Base-by-base conservation (phyloP, 176 grass and related monocot species). In the Miscanthus lutarioriparius region DNA sequence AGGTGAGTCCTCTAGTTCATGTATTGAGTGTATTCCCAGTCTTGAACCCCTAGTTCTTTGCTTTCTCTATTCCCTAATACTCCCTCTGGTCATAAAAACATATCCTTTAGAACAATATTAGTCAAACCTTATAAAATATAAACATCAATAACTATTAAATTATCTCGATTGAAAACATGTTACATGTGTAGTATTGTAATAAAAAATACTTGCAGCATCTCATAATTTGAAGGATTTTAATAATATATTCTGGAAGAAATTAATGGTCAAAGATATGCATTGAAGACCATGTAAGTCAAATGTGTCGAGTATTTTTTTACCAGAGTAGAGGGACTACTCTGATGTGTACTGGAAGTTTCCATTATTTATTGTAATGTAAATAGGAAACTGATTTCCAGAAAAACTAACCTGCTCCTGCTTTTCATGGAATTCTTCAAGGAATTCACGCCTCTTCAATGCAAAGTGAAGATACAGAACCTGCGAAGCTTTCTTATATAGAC, bases 391-490 rank as follows among this genome's bases (percentile, higher is more conserved):
- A 6, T 26, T 72, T 27, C 12, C n/a, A 45, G 6, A 32, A 30
- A 35, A 84, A 90, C 81, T 65, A 64, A 99, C 96, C 96, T 96
- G 96, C 38, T 99, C 96, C 81, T 99, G 96, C 65, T 99, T 99
- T 88, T 99, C 96, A 73, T 96, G 93, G 78, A 99, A 91, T 82
- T 99, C 96, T 78, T 99, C 96, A 48, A 99, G 82, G 85, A 99
- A 87, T 73, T 85, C 91, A 68, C 93, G 93, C 70, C 88, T 93
- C 91, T 99, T 99, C 84, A 99, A 83, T 76, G 85, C 83, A 82
- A 99, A 90, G 82, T 99, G 96, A 66, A 96, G 93, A 83, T 96
- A 96, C 72, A 99, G 82, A 90, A 99, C 86, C 81, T 99, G 91
- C 13, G 89, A 96, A 51, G 96, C 93, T 89, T 99, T 99, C 89